These are phyloP conservation scores for Mycosarcoma maydis DNA, from an alignment of 1,284 basidiomycete species.

Conservation along the genomic window DNA sequence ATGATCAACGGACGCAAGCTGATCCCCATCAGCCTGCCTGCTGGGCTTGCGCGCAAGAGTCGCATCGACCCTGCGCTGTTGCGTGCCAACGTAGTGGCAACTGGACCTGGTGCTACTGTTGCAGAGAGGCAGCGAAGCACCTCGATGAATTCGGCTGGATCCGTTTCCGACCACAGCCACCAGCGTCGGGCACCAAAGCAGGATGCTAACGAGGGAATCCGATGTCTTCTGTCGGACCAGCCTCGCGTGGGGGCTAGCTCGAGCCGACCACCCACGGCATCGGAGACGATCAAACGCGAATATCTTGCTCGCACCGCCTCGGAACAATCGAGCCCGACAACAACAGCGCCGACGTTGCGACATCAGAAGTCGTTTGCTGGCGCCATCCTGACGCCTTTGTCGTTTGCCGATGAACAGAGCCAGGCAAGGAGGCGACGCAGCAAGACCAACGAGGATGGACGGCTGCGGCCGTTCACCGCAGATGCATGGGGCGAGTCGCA, in stretches of 20 bases:
- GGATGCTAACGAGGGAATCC: not conserved
- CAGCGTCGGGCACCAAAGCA: not conserved
- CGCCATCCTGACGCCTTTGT: conserved; percentile 23
- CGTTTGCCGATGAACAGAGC: conserved; percentile 22
- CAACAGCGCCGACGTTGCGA: conserved; percentile 5
- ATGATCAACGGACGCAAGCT: conserved; percentile 37
- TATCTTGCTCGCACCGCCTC: conserved; percentile 28
- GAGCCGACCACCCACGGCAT: conserved; percentile 38
- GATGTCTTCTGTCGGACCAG: conserved; percentile 16
- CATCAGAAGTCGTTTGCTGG: conserved; percentile 17
- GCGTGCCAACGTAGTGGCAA: conserved; percentile 13
- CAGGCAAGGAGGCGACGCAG: conserved; percentile 22
- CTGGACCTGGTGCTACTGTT: not conserved
- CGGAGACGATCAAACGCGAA: conserved; percentile 44
- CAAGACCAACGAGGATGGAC: conserved; percentile 22
- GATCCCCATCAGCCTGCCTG: conserved; percentile 43
- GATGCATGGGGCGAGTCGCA: conserved; percentile 39
- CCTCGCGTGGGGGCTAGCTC: conserved; percentile 16
- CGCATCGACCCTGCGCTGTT: conserved; percentile 31
- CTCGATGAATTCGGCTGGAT: conserved; percentile 19
- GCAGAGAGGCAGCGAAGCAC: conserved; percentile 13
- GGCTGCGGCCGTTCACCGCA: conserved; percentile 33
- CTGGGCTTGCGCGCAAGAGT: conserved; percentile 19
- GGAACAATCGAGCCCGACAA: conserved; percentile 1
- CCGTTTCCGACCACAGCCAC: conserved; percentile 12